Base-by-base conservation (phyloP, 2,329 filamentous ascomycete species). In the Talaromyces marneffei region DNA sequence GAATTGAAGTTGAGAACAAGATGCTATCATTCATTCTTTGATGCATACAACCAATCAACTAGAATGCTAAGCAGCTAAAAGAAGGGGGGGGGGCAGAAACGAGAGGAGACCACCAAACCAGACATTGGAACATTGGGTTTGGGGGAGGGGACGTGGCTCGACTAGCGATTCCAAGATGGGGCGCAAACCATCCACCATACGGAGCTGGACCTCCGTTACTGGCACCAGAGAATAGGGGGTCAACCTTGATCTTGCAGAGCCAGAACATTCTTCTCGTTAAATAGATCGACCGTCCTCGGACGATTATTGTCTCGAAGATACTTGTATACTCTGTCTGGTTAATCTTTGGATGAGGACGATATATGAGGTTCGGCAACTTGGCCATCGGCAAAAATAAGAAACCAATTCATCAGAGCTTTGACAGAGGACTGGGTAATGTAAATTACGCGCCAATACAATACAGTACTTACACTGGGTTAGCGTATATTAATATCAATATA, bases 121-220 rank as follows among this genome's bases (percentile, higher is more conserved):
- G 20, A 18, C 31, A 27, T 39, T 39, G 31, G 33, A 18, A 55
- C 33, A 39, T 35, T 37, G 27, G 52, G 23, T 35, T 39, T 31
- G 31, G 31, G 35, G 33, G 12, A 37, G n/a, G 33, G 52, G 23
- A 25, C 20, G 52, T 29, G 52, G 52, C 35, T 39, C 33, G 52
- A 55, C 52, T 55, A 55, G 52, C 33, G 52, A 55, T 39, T 40
- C 52, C 27, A 18, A 54, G 35, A 55, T 55, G 52, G 52, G 52
- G 52, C 52, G 52, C 52, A 55, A 40, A 55, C 33, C 50, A 48
- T 46, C 33, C 18, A 35, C 14, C n/a, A 12, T 18, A 50, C 46
- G 46, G 46, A 50, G 27, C 16, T 23, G 48, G 27, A 35, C 9
- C 29, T 52, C 52, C 52, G 52, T 27, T 18, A 55, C n/a, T n/a